phyloP scores from a whole-genome alignment of 2,329 filamentous ascomycete species.

The Diaporthe aspalathi region DNA sequence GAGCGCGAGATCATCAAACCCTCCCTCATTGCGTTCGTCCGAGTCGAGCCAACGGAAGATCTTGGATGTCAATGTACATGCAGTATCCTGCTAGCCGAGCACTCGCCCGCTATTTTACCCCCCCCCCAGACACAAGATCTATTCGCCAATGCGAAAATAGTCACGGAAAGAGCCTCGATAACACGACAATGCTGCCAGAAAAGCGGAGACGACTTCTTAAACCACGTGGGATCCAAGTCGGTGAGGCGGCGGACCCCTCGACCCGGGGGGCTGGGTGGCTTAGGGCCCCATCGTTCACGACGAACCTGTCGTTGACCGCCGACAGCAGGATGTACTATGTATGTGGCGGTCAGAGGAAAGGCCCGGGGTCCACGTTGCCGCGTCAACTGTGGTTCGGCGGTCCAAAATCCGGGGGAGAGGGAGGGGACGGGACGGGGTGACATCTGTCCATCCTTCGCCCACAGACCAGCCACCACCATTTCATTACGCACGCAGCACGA shows the following conservation, averaged over 20 bases:
- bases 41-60: neutral
- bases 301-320: constrained; percentile 35
- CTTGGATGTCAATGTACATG: constrained; percentile 27
- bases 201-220: constrained; percentile 28
- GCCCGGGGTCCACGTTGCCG: constrained; percentile 22
- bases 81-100: constrained; percentile 27
- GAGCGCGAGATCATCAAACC: neutral
- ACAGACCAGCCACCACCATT: constrained; percentile 37
- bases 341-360: constrained; percentile 37
- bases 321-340: constrained; percentile 21
- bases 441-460: constrained; percentile 16
- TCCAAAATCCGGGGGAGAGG: constrained; percentile 16
- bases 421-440: neutral
- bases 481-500: constrained; percentile 28
- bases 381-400: constrained; percentile 27
- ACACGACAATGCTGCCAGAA: constrained; percentile 4
- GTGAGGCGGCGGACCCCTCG: constrained; percentile 32
- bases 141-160: constrained; percentile 27
- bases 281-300: constrained; percentile 36
- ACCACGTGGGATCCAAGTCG: constrained; percentile 39
- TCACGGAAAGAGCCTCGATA: constrained; percentile 9
- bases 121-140: neutral
- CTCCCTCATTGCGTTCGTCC: neutral
- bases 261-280: constrained; percentile 32
- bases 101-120: neutral